Evolutionary conservation across 805 yeast species (phyloP), one percentile per base, ranked within the genome.

Genomic region (Saccharomycopsis synnaedendra): DNA sequence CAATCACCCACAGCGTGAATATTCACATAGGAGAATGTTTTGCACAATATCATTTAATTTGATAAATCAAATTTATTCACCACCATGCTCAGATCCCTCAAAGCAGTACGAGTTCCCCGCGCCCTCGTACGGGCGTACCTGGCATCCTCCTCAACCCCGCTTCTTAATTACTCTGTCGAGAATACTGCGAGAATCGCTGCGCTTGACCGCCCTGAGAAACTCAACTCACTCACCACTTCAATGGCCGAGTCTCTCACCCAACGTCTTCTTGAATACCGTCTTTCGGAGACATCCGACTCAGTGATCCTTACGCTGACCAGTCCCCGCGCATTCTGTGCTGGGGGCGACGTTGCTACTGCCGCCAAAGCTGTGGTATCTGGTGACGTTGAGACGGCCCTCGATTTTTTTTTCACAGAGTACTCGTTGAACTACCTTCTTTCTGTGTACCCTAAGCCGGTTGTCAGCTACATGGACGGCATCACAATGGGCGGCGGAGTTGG

Each of bases 401-500:
- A 75, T 50, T 85, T 83, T 65, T 90, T 93, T 69, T 75, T 77
- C 51, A 62, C 71, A 47, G 97, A 90, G 65, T 90, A 93, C 67
- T 77, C 81, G 52, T 67, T 93, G 58, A 80, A 93, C 68, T 84
- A 80, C 59, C 67, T 82, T 44, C 69, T 89, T 51, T 81, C 95
- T 6, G 80, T 90, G n/a, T 88, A 78, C 52, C 37, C 47, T 5
- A 90, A 88, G 68, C 97, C 97, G 1, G 73, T 85, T 51, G 80
- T 93, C n/a, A 71, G 95, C 0, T 59, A 87, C 37, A 81, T 84
- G 78, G 82, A 93, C 60, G 97, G 97, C 28, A 85, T 90, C 57
- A 86, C 90, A 31, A 87, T 93, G 95, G 98, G 97, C 47, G 97
- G 97, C 45, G 97, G 97, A 57, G 95, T 88, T 41, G 97, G 98